These are phyloP conservation scores for Aureobasidium sp. DNA, from an alignment of 2,329 filamentous ascomycete species.

Conservation along the genomic window DNA sequence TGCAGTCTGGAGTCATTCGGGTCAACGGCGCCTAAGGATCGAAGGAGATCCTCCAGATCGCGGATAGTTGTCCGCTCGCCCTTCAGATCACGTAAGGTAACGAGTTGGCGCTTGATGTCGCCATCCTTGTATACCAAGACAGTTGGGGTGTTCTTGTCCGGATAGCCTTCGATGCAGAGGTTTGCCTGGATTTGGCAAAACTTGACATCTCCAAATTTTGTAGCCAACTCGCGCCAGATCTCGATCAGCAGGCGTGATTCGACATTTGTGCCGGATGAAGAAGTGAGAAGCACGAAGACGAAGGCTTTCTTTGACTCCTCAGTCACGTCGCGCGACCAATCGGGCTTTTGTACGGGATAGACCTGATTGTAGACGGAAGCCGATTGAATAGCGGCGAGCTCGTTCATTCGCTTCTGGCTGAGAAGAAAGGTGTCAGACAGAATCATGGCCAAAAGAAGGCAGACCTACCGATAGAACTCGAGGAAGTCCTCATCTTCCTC, in stretches of 20 bases:
- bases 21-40: conserved; percentile 72
- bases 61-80: conserved; percentile 62
- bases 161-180: conserved; percentile 94
- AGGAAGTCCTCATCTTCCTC: conserved; percentile 91
- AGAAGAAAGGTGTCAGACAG: background rate
- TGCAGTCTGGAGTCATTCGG: conserved; percentile 70
- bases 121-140: conserved; percentile 88
- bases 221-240: conserved; percentile 75
- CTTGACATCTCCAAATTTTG: conserved; percentile 86
- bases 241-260: conserved; percentile 78
- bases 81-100: conserved; percentile 74
- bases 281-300: conserved; percentile 72
- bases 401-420: conserved; percentile 67
- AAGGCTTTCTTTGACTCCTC: conserved; percentile 67
- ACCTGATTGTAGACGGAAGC: conserved; percentile 81
- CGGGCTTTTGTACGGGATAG: conserved; percentile 88
- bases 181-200: conserved; percentile 92
- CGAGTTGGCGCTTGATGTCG: conserved; percentile 82
- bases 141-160: conserved; percentile 88
- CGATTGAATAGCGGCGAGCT: conserved; percentile 65
- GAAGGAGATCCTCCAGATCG: conserved; percentile 71
- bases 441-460: conserved; percentile 19
- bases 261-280: conserved; percentile 66
- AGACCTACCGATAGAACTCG: conserved; percentile 61
- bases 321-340: conserved; percentile 85